Evolutionary conservation across 2,329 filamentous ascomycete genomes (phyloP), one percentile per base, ranked within the genome.

Genomic region (Colletotrichum viniferum): DNA sequence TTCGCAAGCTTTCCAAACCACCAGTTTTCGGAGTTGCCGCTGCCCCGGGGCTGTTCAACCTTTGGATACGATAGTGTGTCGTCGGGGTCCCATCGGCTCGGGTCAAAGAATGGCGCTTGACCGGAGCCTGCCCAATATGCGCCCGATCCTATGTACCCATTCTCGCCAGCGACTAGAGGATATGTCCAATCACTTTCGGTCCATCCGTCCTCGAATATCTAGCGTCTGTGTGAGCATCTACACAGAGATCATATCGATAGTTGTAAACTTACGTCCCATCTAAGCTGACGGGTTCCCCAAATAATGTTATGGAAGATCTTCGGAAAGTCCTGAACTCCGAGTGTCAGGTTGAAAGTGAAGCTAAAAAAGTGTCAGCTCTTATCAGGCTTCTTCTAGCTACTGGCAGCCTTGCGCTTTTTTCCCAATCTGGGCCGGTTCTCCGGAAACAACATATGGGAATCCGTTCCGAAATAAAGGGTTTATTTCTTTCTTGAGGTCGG

Each of bases 321-420:
- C 1, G 78, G 77, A 18, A 77, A 79, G 32, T 79, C 78, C 24
- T 79, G 77, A 2, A 63, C 32, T 10, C 90, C 93, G 69, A 93
- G 81, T 61, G 88, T 91, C 1, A 92, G 92, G 77, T 92, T 93
- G 34, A 93, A 86, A 0, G 91, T 91, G 77, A 90, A 93, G 8
- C 75, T 76, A 5, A 13, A 30, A 13, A n/a, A 8, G 7, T 24
- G 8, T 60, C 21, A 55, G 52, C 18, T 30, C 5, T 34, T 7
- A 21, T 14, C 14, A 13, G 18, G 3, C 18, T 58, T 24, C 2
- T 3, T 18, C 26, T 16, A 16, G 2, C 4, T 48, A 52, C 5
- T 48, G 67, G n/a, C 13, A 28, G 26, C 7, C 24, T 34, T 70
- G 65, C 76, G 55, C 62, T 3, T 67, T 63, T n/a, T 75, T 77